Evolutionary conservation across 495 filamentous ascomycete species (phyloP).

Genomic region (Trichoderma erinaceum): DNA sequence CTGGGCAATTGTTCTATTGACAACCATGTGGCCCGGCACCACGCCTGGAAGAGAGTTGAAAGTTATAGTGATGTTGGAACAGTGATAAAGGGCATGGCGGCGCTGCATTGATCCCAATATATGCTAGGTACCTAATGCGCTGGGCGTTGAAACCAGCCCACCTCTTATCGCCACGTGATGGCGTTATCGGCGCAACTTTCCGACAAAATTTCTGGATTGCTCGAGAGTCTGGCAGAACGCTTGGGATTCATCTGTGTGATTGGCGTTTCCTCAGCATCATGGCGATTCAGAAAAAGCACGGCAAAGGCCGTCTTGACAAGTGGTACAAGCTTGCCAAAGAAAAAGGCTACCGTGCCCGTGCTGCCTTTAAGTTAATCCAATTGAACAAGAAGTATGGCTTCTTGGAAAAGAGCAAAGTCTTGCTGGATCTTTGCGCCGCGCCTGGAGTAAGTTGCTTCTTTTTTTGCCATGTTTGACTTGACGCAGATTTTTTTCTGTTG

Average conservation of each 20-base stretch:
- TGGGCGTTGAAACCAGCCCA: neutral
- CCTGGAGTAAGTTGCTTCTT: constrained; percentile 65
- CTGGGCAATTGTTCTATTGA: constrained; percentile 3
- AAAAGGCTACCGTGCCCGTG: constrained; percentile 93
- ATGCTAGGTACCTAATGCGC: neutral
- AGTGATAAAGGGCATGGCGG: neutral
- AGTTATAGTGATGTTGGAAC: neutral
- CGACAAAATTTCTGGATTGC: constrained; percentile 5
- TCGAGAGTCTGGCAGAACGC: neutral
- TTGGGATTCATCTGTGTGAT: neutral
- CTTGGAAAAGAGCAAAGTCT: constrained; percentile 89
- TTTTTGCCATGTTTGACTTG: neutral
- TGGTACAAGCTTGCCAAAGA: constrained; percentile 90
- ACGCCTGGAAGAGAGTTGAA: neutral
- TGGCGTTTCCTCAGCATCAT: constrained; percentile 39
- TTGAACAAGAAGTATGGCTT: constrained; percentile 99
- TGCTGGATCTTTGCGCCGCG: constrained; percentile 94
- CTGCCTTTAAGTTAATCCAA: constrained; percentile 97
- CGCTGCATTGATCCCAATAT: neutral
- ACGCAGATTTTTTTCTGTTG: neutral
- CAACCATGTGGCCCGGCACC: neutral
- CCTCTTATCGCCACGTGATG: constrained; percentile 17
- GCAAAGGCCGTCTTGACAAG: constrained; percentile 98
- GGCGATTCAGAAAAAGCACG: constrained; percentile 99
- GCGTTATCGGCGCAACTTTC: neutral